Conservation (phyloP, 495 filamentous ascomycete species). For the Penicillium egyptiacum region DNA sequence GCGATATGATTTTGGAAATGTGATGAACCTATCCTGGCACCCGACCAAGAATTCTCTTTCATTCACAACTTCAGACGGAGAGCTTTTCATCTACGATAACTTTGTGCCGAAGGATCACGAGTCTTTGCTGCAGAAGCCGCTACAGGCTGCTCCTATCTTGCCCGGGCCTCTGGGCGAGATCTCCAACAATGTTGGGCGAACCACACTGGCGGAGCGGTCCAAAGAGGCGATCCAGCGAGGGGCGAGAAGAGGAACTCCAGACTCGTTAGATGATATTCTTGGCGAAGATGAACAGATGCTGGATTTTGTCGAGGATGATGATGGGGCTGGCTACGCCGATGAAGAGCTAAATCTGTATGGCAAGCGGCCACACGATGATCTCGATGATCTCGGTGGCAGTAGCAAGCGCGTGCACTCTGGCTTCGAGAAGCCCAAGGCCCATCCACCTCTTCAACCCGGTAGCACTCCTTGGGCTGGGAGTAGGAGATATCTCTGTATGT, state of each 20-base stretch:
- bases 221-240: conserved; percentile 49
- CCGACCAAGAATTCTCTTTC: conserved; percentile 82
- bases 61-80: conserved; percentile 86
- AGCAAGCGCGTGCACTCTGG: conserved; percentile 64
- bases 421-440: conserved; percentile 65
- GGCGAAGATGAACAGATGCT: conserved; percentile 56
- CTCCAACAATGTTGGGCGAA: conserved; percentile 60
- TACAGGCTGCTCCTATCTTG: conserved; percentile 82
- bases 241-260: conserved; percentile 48
- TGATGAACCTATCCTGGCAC: conserved; percentile 88
- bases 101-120: conserved; percentile 69
- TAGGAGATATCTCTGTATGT: conserved; percentile 79
- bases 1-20: conserved; percentile 71
- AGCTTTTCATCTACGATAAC: conserved; percentile 82
- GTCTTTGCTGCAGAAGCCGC: conserved; percentile 56
- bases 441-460: conserved; percentile 86
- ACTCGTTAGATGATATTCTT: conserved; percentile 61
- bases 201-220: conserved; percentile 54
- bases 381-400: conserved; percentile 46
- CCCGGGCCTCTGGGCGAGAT: conserved; percentile 74
- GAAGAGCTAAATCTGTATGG: conserved; percentile 57
- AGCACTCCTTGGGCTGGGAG: conserved; percentile 95
- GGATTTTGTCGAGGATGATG: conserved; percentile 91
- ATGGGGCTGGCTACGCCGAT: conserved; percentile 85
- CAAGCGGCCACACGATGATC: conserved; percentile 56